Percentiles rank a stretch among this genome's conserved stretches.
These are phyloP conservation scores for Tricholoma furcatifolium DNA, from an alignment of 768 basidiomycete genomes.

Conservation along the genomic window DNA sequence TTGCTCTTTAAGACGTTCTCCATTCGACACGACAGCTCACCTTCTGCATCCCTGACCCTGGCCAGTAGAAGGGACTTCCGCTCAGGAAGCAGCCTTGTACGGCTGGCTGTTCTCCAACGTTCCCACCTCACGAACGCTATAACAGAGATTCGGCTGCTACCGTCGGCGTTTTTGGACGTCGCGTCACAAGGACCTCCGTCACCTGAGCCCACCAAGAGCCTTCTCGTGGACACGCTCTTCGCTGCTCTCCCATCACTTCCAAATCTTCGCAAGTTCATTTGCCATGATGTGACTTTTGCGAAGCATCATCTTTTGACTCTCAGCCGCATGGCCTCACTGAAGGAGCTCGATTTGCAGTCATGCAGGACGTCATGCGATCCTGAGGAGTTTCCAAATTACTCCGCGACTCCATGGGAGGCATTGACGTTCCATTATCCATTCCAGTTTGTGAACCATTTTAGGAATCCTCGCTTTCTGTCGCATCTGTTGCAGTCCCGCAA, in stretches of 20 bases:
- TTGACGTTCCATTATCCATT: conserved; percentile 15
- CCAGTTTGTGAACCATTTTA: conserved; percentile 7
- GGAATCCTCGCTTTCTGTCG: conserved; percentile 11
- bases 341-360: conserved; percentile 18
- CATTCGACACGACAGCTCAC: conserved; percentile 8
- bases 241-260: conserved; percentile 12
- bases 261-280: conserved; percentile 15
- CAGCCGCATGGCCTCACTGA: conserved; percentile 12
- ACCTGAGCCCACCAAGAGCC: conserved; percentile 4
- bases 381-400: conserved; percentile 13
- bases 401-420: conserved; percentile 7
- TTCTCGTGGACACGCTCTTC: conserved; percentile 14
- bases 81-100: conserved; percentile 4
- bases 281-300: conserved; percentile 16
- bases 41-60: neutral
- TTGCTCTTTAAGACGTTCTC: conserved; percentile 18
- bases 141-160: conserved; percentile 16
- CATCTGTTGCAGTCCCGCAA: conserved; percentile 12
- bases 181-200: neutral
- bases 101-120: conserved; percentile 7
- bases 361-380: conserved; percentile 12
- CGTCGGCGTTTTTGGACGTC: conserved; percentile 5
- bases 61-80: conserved; percentile 8
- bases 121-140: conserved; percentile 14
- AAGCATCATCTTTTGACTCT: conserved; percentile 8